Conservation (phyloP, 2,329 filamentous ascomycete genomes). For the Alternaria gaisen region DNA sequence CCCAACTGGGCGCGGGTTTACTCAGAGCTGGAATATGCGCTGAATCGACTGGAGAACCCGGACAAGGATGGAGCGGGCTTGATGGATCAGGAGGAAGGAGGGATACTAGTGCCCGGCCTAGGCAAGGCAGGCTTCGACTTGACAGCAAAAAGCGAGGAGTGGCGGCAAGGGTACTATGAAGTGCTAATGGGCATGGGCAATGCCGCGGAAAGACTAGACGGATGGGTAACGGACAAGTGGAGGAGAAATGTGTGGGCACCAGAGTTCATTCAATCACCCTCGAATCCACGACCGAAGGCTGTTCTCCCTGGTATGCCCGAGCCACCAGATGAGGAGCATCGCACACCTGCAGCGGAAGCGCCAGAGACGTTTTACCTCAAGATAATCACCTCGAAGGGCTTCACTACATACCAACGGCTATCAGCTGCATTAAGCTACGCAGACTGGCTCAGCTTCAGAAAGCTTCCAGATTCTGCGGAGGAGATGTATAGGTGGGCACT, state of each 20-base stretch:
- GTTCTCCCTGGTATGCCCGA: conserved; percentile 70
- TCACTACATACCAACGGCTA: conserved; percentile 79
- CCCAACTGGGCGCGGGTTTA: conserved; percentile 76
- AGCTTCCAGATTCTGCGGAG: conserved; percentile 69
- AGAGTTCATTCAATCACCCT: conserved; percentile 79
- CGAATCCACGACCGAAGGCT: conserved; percentile 81
- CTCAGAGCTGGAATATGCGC: conserved; percentile 65
- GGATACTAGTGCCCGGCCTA: conserved; percentile 47
- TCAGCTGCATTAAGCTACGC: conserved; percentile 85
- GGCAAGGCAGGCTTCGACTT: conserved; percentile 70
- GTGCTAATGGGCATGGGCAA: conserved; percentile 79
- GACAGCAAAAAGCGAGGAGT: conserved; percentile 78
- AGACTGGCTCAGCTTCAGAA: conserved; percentile 84
- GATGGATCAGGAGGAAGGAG: conserved; percentile 64
- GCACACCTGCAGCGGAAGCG: conserved; percentile 68
- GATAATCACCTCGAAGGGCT: conserved; percentile 80
- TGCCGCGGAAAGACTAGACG: conserved; percentile 82
- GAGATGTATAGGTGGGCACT: conserved; percentile 80
- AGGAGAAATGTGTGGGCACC: conserved; percentile 71
- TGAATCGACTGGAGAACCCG: conserved; percentile 75
- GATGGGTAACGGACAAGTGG: conserved; percentile 75
- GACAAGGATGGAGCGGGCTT: conserved; percentile 73
- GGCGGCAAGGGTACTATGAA: conserved; percentile 87
- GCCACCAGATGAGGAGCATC: conserved; percentile 79
- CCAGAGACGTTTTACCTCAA: conserved; percentile 84